Conservation (phyloP, 1,139 yeast genomes). For the Pneumocystis wakefieldiae region DNA sequence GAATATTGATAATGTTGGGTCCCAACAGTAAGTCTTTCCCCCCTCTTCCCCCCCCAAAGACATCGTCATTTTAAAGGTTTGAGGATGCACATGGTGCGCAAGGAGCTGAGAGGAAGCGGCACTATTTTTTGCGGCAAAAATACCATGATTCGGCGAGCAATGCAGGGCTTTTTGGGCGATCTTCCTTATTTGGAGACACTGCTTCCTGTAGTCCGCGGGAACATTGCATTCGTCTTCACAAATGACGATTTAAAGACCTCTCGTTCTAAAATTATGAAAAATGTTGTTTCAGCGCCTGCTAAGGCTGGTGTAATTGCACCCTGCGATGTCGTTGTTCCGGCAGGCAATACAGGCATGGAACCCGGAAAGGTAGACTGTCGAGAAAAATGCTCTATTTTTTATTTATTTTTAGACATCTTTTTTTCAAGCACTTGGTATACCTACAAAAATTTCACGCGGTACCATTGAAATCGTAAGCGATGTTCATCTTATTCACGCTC, state of each 20-base stretch:
- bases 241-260: constrained; percentile 81
- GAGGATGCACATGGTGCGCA: constrained; percentile 94
- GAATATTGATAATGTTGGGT: neutral
- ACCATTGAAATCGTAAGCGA: constrained; percentile 97
- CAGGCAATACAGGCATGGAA: constrained; percentile 99
- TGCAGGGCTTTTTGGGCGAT: constrained; percentile 87
- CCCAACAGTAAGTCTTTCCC: neutral
- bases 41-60: too few species aligned
- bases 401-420: constrained; percentile 54
- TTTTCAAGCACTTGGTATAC: constrained; percentile 99
- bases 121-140: constrained; percentile 98
- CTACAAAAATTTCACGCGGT: constrained; percentile 99
- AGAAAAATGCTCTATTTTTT: neutral
- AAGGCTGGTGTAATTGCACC: constrained; percentile 99
- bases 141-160: constrained; percentile 99
- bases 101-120: constrained; percentile 86
- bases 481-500: constrained; percentile 83
- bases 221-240: constrained; percentile 99
- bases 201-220: constrained; percentile 89
- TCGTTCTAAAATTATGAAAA: constrained; percentile 73
- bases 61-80: neutral
- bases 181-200: constrained; percentile 93
- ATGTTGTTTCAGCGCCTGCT: constrained; percentile 99
- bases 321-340: constrained; percentile 91
- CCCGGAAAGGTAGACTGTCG: constrained; percentile 62